Evolutionary conservation across 768 basidiomycete genomes (phyloP), one percentile per base, ranked within the genome.

Genomic region (Phanerodontia chrysosporium): DNA sequence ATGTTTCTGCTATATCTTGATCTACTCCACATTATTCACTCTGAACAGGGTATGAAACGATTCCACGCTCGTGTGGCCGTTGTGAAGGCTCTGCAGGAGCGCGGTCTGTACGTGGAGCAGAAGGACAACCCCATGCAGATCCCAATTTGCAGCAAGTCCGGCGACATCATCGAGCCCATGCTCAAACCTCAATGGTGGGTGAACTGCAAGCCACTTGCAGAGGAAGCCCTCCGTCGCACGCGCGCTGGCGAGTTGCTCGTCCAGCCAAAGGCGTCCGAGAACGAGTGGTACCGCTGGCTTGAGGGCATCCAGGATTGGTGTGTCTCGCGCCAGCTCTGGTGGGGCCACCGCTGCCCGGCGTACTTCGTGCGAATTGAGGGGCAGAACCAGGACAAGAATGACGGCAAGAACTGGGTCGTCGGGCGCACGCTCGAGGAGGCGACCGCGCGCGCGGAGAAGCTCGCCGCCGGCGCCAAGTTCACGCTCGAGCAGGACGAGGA

Each of bases 161-260:
- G 96, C 1, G 97, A 99, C 70, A 73, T 99, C 55, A 97, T 98
- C 64, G 97, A 99, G 73, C 89, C 92, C 1, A 77, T 98, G 22
- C 76, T 98, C 66, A 98, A 97, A 73, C 97, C 97, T 0, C 97
- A 99, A 70, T 99, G 97, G 97, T 99, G 96, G 95, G 89, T 99
- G 35, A 85, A 87, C 72, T 96, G 95, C 76, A 85, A 92, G 72
- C 89, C 89, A 0, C 76, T 98, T 53, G 95, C 96, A 0, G 88
- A 93, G 54, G 92, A 95, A 66, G 93, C 91, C 5, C 81, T 96
- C 70, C 85, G 86, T 78, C 95, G 94, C 52, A 97, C 95, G 4
- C 78, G 80, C 46, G 90, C 89, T 0, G 96, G 96, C 25, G 96
- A 98, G 69, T 79, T 98, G 46, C 64, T 78, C 45, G 94, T 98